phyloP scores from a whole-genome alignment of 495 filamentous ascomycete genomes.

The Aspergillus affinis region DNA sequence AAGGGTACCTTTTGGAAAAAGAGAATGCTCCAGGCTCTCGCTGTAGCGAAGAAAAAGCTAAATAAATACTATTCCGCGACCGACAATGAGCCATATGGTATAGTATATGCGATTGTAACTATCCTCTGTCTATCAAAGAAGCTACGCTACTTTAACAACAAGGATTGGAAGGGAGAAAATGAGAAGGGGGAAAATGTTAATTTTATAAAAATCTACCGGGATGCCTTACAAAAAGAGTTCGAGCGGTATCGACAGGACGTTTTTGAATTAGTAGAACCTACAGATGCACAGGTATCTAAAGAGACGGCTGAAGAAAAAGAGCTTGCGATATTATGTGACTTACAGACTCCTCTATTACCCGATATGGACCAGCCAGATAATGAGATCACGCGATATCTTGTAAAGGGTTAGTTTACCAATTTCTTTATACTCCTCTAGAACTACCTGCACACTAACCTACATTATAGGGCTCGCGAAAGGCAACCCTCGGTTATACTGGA shows the following conservation, averaged over 20 bases:
- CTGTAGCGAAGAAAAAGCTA: neutral
- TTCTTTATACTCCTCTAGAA: neutral
- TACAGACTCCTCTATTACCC: neutral
- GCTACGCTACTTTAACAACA: conserved; percentile 21
- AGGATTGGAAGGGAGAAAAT: conserved; percentile 10
- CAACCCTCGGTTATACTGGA: neutral
- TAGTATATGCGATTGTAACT: conserved; percentile 22
- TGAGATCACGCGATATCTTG: neutral
- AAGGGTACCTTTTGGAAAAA: conserved; percentile 14
- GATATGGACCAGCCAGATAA: neutral
- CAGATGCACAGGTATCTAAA: no score
- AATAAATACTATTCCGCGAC: conserved; percentile 18
- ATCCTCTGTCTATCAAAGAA: conserved; percentile 21
- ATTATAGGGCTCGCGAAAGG: neutral
- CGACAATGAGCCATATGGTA: conserved; percentile 8
- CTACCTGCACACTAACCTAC: conserved; percentile 1
- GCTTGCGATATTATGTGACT: neutral
- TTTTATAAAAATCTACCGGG: neutral
- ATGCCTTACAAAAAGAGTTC: conserved; percentile 2
- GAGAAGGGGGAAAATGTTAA: neutral
- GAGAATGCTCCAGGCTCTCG: conserved; percentile 11
- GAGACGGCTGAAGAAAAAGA: neutral
- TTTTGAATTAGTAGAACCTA: neutral
- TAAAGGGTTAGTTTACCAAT: neutral
- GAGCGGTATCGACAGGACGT: neutral